Evolutionary conservation across 805 yeast species (phyloP), one percentile per base, ranked within the genome.

Genomic region (Pichia heedii): DNA sequence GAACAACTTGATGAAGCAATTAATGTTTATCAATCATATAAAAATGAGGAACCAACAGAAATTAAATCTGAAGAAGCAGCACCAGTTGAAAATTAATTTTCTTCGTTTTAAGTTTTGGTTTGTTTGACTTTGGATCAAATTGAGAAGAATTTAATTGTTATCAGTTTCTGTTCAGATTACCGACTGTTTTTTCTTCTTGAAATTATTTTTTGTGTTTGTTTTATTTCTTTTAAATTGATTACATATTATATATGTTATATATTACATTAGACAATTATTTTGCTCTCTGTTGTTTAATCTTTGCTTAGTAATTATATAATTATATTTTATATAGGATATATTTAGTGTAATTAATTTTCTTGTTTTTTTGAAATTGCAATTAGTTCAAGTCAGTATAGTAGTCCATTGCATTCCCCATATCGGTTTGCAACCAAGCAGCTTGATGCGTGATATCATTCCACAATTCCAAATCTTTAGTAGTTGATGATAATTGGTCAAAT

Each of bases 1-100:
- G 79, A 80, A 66, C 95, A 88, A 67, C 87, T 90, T 63, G 83
- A 82, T 58, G 97, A 90, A 68, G 98, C 98, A 55, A 77, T 82
- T 57, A 78, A 82, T 69, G 97, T 97, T 62, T 90, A 86, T 70
- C 88, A 86, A 71, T 86, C 84, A 61, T 89, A 83, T 78, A 45
- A 24, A 52, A 55, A 32, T 26, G 40, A 37, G 39, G 37, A 40
- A 34, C 20, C 37, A 18, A 21, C 34, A n/a, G 38, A 29, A 35
- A 43, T 47, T 27, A 20, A 22, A 26, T 39, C 44, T 33, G 43
- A 41, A 30, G 24, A 18, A n/a, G 42, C 44, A 24, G 43, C 43
- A 30, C 42, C 44, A 36, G 43, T 42, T 42, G 42, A 44, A 36
- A 35, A 39, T 34, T 34, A 33, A 37, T 11, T 27, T 18, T 29